Percentiles rank a stretch among this genome's conserved stretches.
These are phyloP conservation scores for Diaporthe longicolla DNA, from an alignment of 2,329 filamentous ascomycete genomes.

Conservation along the genomic window DNA sequence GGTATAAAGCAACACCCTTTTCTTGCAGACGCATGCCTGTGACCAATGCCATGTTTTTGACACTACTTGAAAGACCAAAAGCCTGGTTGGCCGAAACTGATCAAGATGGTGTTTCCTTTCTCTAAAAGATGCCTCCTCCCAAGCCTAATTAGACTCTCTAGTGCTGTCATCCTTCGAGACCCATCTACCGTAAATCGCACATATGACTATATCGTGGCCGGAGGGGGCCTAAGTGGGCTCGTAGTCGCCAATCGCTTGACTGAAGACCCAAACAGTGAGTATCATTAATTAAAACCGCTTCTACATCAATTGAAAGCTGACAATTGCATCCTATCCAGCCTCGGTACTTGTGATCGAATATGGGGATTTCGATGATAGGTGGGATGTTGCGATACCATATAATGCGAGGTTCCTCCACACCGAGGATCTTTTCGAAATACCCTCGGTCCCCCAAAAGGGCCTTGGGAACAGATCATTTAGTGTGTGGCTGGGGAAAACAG, in stretches of 20 bases:
- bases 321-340: not conserved
- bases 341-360: conserved; percentile 46
- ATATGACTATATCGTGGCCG: conserved; percentile 57
- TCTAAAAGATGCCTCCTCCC: not conserved
- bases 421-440: conserved; percentile 11
- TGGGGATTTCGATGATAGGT: conserved; percentile 41
- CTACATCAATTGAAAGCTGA: not conserved
- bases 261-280: conserved; percentile 41
- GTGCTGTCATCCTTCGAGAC: conserved; percentile 1
- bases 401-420: conserved; percentile 10
- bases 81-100: not conserved
- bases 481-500: conserved; percentile 46
- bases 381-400: conserved; percentile 23
- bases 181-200: conserved; percentile 50
- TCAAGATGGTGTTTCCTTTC: not conserved
- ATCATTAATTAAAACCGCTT: too few species aligned
- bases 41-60: not conserved
- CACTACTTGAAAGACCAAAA: not conserved
- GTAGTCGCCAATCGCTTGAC: conserved; percentile 53
- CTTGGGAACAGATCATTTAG: conserved; percentile 45
- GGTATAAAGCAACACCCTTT: not conserved
- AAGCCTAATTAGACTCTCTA: not conserved
- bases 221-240: conserved; percentile 54
- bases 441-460: conserved; percentile 49
- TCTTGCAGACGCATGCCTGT: not conserved